Evolutionary conservation across 1,284 basidiomycete genomes (phyloP).

Genomic region (Ganoderma leucocontextum): DNA sequence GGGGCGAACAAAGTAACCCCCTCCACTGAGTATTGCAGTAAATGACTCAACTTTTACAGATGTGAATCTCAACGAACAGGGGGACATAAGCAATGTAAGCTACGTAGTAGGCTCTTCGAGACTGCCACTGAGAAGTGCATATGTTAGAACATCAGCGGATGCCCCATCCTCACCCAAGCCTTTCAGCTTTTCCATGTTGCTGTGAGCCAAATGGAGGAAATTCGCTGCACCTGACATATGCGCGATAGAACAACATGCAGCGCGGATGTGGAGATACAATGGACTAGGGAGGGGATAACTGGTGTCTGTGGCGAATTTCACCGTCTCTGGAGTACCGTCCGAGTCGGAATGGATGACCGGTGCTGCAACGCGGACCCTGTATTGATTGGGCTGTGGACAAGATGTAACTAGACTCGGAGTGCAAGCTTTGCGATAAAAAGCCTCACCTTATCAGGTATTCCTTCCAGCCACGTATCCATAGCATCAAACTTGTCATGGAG

Average conservation of each 20-base stretch:
- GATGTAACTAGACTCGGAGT: too few species aligned
- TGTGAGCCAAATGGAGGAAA: constrained; percentile 36
- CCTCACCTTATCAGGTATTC: constrained; percentile 10
- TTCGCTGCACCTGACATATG: constrained; percentile 47
- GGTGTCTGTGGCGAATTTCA: not conserved
- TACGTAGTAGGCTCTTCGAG: not conserved
- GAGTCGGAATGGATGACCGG: too few species aligned
- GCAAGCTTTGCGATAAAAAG: not conserved
- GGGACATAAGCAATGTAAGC: too few species aligned
- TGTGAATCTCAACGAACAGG: too few species aligned
- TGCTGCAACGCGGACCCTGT: too few species aligned
- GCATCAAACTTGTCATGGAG: constrained; percentile 23
- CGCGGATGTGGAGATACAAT: constrained; percentile 26
- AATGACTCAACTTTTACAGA: too few species aligned
- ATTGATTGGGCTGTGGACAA: too few species aligned
- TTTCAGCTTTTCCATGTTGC: constrained; percentile 22
- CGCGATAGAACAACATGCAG: constrained; percentile 30
- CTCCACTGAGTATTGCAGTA: too few species aligned
- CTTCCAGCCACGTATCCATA: constrained; percentile 32
- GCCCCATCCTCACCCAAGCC: not conserved
- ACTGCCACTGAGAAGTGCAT: not conserved
- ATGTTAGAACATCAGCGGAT: not conserved
- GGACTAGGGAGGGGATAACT: not conserved
- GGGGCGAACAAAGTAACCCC: too few species aligned
- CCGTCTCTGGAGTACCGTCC: too few species aligned